These are phyloP conservation scores for Fragaria ananassa DNA, from an alignment of 306 rosid genomes.

Conservation along the genomic window DNA sequence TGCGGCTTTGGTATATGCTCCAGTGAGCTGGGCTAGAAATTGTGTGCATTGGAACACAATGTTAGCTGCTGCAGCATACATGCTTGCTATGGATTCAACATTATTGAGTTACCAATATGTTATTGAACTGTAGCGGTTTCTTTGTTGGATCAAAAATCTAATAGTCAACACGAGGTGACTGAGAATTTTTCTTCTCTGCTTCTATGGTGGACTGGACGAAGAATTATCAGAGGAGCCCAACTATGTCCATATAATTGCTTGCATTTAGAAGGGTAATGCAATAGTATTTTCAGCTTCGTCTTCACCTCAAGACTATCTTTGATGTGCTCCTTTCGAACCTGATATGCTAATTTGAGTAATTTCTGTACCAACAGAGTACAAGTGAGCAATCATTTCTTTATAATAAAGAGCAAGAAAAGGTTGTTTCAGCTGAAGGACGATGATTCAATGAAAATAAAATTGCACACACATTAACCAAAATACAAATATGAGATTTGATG, in stretches of 20 bases:
- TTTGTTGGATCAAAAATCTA: not conserved
- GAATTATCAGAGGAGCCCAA: not conserved
- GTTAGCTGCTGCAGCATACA: not conserved
- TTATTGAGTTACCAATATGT: not conserved
- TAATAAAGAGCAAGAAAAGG: not conserved
- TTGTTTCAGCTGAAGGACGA: not conserved
- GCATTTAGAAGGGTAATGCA: not conserved
- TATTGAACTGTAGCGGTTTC: not conserved
- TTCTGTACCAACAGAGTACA: not conserved
- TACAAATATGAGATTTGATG: not conserved
- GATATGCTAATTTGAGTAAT: not conserved
- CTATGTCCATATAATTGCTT: slow-evolving; percentile 4
- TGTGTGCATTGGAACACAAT: not conserved
- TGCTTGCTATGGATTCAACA: not conserved
- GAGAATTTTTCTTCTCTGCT: not conserved
- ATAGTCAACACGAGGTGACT: not conserved
- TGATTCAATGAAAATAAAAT: not conserved
- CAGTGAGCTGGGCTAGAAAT: not conserved
- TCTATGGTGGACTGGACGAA: not conserved
- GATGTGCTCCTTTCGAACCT: not conserved
- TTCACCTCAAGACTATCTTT: not conserved
- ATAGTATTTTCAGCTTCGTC: not conserved
- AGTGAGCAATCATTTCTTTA: not conserved
- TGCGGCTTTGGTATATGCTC: not conserved
- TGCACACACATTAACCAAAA: not conserved